Evolutionary conservation across 352 stramenopile genomes (phyloP).

Genomic region (Globisporangium nunn): DNA sequence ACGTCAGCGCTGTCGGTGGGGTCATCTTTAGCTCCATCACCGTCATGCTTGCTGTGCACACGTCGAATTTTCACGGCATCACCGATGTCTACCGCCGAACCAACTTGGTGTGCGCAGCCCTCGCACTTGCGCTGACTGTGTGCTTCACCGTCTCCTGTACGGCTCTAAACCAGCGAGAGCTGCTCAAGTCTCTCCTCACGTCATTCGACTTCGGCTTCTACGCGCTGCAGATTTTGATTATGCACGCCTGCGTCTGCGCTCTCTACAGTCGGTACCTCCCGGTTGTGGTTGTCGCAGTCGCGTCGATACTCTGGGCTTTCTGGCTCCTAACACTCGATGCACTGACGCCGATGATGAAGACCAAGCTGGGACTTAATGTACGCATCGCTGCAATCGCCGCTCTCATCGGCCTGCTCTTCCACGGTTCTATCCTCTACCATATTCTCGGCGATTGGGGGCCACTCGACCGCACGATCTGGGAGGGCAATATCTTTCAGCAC

Average conservation of each 20-base stretch:
- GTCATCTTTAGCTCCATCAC: neutral
- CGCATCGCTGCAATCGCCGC: slow-evolving; percentile 3
- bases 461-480: slow-evolving; percentile 7
- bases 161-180: slow-evolving; percentile 17
- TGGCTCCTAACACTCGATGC: slow-evolving; percentile 23
- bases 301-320: slow-evolving; percentile 20
- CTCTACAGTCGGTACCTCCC: slow-evolving; percentile 11
- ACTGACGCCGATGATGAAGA: slow-evolving; percentile 16
- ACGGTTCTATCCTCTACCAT: neutral
- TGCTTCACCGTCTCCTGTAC: slow-evolving; percentile 10
- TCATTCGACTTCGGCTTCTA: slow-evolving; percentile 39
- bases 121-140: slow-evolving; percentile 7
- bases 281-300: slow-evolving; percentile 7
- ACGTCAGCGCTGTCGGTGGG: neutral
- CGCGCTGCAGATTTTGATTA: slow-evolving; percentile 16
- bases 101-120: neutral
- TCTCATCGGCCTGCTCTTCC: neutral
- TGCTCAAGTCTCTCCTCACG: slow-evolving; percentile 20
- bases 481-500: slow-evolving; percentile 1
- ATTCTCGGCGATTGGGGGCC: slow-evolving; percentile 7
- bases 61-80: too few relatives aligned
- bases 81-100: neutral
- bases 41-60: neutral
- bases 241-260: slow-evolving; percentile 16
- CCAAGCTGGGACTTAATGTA: slow-evolving; percentile 14